phyloP scores from a whole-genome alignment of 2,329 filamentous ascomycete species.

The Pyricularia sp. region DNA sequence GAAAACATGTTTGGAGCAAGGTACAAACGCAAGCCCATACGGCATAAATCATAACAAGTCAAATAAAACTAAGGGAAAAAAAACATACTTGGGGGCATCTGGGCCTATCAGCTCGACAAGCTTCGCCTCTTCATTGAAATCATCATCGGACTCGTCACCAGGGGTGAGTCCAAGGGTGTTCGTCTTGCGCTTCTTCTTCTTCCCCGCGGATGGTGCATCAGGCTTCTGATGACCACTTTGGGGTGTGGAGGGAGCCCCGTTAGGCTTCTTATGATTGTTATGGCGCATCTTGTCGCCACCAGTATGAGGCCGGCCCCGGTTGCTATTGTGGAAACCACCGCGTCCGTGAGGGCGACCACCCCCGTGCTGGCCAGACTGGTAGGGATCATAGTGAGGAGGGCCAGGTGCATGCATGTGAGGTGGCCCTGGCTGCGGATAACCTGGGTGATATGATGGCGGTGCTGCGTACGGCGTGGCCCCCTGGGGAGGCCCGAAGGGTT shows the following conservation, averaged over 20 bases:
- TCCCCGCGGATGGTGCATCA: conserved; percentile 36
- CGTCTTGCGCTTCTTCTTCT: conserved; percentile 60
- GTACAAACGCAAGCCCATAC: conserved; percentile 4
- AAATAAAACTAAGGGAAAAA: conserved; percentile 1
- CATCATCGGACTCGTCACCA: conserved; percentile 51
- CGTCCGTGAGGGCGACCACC: conserved; percentile 24
- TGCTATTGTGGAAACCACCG: conserved; percentile 23
- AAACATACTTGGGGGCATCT: conserved; percentile 41
- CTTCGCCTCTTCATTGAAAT: conserved; percentile 56
- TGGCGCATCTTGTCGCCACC: conserved; percentile 25
- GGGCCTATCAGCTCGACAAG: conserved; percentile 40
- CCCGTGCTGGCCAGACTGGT: conserved; percentile 14
- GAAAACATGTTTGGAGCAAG: neutral
- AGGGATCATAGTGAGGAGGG: conserved; percentile 16
- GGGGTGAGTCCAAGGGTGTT: conserved; percentile 62
- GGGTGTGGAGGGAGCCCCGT: conserved; percentile 13
- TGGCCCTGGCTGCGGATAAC: conserved; percentile 24
- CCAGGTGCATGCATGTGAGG: conserved; percentile 12
- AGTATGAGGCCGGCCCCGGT: conserved; percentile 17
- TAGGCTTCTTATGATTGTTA: conserved; percentile 18
- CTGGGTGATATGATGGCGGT: conserved; percentile 18
- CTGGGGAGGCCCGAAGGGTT: conserved; percentile 18
- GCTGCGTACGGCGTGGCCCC: conserved; percentile 16
- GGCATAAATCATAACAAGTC: neutral
- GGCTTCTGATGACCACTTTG: conserved; percentile 31